Conservation (phyloP, 179 eudicot species). For the Camellia oleifera region DNA sequence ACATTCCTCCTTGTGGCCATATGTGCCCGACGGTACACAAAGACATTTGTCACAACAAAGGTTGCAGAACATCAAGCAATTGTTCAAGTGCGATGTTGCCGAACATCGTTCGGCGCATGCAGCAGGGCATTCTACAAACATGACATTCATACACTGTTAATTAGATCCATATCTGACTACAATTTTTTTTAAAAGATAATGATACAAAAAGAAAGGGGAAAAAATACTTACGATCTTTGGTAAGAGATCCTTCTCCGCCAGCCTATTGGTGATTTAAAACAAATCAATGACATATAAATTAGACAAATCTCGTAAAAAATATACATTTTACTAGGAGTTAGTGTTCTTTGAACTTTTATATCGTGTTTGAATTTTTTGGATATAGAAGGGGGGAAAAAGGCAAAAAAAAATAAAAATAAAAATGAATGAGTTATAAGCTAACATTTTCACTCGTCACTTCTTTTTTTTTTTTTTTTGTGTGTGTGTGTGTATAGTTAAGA, state of each 20-base stretch:
- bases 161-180: neutral
- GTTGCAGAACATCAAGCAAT: slow-evolving; percentile 4
- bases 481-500: too few relatives aligned
- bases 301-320: neutral
- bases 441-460: too few relatives aligned
- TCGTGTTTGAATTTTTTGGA: too few relatives aligned
- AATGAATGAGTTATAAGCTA: too few relatives aligned
- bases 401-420: too few relatives aligned
- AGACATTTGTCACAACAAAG: neutral
- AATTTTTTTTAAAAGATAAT: neutral
- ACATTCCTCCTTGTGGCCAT: slow-evolving; percentile 2
- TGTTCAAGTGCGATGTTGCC: neutral
- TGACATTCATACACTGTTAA: neutral
- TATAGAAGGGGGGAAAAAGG: too few relatives aligned
- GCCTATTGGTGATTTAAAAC: neutral
- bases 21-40: slow-evolving; percentile 9
- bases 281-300: neutral
- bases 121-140: slow-evolving; percentile 3
- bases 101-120: slow-evolving; percentile 5
- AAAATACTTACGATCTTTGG: neutral
- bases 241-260: neutral
- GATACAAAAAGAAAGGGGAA: neutral
- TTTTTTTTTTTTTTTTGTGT: too few relatives aligned
- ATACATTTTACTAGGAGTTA: too few relatives aligned
- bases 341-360: too few relatives aligned